Conservation (phyloP, 2,329 filamentous ascomycete genomes). For the Pezicula radicicola region DNA sequence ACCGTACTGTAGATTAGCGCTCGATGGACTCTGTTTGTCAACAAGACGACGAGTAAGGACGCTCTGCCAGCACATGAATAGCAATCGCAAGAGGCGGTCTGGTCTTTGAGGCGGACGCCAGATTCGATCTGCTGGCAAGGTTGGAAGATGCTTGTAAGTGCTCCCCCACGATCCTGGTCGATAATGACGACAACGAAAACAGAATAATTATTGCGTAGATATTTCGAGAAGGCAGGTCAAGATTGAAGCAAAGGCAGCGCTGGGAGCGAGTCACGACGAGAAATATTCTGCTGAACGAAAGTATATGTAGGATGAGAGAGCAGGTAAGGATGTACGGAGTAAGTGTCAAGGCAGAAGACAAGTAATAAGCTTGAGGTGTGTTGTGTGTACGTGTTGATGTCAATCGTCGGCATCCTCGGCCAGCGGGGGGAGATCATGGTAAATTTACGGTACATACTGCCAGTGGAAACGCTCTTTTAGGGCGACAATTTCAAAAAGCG, state of each 20-base stretch:
- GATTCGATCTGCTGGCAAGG: not conserved
- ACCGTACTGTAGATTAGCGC: slow-evolving; percentile 1
- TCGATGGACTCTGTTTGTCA: slow-evolving; percentile 1
- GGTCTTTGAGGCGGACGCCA: not conserved
- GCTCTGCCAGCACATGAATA: slow-evolving; percentile 13
- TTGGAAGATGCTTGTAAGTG: not conserved
- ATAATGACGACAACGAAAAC: not conserved
- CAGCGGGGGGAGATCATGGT: too few species aligned
- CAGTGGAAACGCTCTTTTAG: too few species aligned
- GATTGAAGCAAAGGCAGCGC: not conserved
- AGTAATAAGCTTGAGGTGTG: too few species aligned
- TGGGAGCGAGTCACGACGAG: not conserved
- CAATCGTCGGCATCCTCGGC: not conserved
- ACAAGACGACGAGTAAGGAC: slow-evolving; percentile 12
- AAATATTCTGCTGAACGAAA: not conserved
- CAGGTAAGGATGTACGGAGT: not conserved
- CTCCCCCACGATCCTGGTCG: not conserved
- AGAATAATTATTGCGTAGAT: not conserved
- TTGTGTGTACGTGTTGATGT: not conserved
- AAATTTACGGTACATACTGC: too few species aligned
- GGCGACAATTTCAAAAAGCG: too few species aligned
- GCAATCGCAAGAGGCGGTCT: slow-evolving; percentile 2
- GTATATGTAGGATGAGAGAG: not conserved
- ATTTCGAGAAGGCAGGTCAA: not conserved
- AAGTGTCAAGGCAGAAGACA: not conserved